Conservation (phyloP, 2,329 filamentous ascomycete species). For the Fonsecaea monophora region DNA sequence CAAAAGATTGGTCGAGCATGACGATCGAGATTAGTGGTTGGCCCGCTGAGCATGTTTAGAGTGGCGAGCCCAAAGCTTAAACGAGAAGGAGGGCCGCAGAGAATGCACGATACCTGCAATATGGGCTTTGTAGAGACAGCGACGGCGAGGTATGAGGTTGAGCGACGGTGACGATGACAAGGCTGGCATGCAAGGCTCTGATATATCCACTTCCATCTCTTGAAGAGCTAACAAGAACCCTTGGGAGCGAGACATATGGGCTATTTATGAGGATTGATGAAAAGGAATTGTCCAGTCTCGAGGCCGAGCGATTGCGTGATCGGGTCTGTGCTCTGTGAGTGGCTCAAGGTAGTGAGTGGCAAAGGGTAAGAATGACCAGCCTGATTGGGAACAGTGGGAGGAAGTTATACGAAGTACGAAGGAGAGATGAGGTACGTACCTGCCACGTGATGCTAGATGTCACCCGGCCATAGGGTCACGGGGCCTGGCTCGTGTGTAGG, state of each 20-base stretch:
- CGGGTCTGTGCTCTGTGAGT: neutral
- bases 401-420: neutral
- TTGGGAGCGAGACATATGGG: neutral
- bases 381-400: neutral
- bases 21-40: conserved; percentile 16
- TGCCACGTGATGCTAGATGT: neutral
- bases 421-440: neutral
- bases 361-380: neutral
- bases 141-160: neutral
- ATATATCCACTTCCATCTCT: neutral
- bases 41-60: conserved; percentile 9
- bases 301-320: conserved; percentile 5
- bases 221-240: neutral
- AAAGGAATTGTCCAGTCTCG: conserved; percentile 5
- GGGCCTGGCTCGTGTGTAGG: no score
- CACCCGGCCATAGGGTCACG: neutral
- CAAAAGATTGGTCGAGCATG: conserved; percentile 6
- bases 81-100: neutral
- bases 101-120: neutral
- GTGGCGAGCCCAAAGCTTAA: conserved; percentile 2
- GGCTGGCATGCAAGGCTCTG: conserved; percentile 4
- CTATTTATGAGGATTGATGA: neutral
- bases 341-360: neutral
- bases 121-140: conserved; percentile 3
- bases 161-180: neutral